Conservation (phyloP, 257 asterid species). For the Euphrasia confusa region DNA sequence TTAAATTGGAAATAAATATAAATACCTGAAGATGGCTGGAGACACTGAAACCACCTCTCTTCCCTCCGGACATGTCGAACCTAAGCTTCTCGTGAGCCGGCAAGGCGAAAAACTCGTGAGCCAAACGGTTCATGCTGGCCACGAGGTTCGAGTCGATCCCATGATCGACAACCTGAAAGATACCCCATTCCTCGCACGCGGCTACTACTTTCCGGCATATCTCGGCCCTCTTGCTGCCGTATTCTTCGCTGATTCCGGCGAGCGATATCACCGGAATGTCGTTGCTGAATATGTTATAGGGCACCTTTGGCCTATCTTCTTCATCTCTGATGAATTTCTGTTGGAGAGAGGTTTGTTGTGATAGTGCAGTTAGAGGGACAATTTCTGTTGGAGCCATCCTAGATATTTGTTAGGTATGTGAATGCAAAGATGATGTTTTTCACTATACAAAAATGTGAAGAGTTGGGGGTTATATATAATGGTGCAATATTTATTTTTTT, state of each 20-base stretch:
- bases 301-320: slow-evolving; percentile 84
- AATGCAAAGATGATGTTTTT: too few species aligned
- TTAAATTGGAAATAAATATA: too few species aligned
- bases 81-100: slow-evolving; percentile 62
- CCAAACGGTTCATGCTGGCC: slow-evolving; percentile 44
- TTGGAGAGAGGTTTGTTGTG: slow-evolving; percentile 35
- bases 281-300: slow-evolving; percentile 59
- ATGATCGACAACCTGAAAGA: slow-evolving; percentile 80
- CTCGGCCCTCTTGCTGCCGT: slow-evolving; percentile 36
- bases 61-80: slow-evolving; percentile 73
- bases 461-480: too few species aligned
- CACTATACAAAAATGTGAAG: too few species aligned
- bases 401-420: too few species aligned
- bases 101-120: slow-evolving; percentile 55
- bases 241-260: slow-evolving; percentile 42
- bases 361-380: slow-evolving; percentile 34
- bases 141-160: slow-evolving; percentile 48
- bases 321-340: slow-evolving; percentile 67
- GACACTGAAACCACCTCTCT: slow-evolving; percentile 77
- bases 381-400: slow-evolving; percentile 25
- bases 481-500: too few species aligned
- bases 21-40: slow-evolving; percentile 88
- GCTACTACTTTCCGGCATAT: slow-evolving; percentile 48
- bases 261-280: slow-evolving; percentile 83
- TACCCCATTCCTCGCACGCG: slow-evolving; percentile 91